These are phyloP conservation scores for Parascedosporium putredinis DNA, from an alignment of 2,329 filamentous ascomycete genomes.

Conservation along the genomic window DNA sequence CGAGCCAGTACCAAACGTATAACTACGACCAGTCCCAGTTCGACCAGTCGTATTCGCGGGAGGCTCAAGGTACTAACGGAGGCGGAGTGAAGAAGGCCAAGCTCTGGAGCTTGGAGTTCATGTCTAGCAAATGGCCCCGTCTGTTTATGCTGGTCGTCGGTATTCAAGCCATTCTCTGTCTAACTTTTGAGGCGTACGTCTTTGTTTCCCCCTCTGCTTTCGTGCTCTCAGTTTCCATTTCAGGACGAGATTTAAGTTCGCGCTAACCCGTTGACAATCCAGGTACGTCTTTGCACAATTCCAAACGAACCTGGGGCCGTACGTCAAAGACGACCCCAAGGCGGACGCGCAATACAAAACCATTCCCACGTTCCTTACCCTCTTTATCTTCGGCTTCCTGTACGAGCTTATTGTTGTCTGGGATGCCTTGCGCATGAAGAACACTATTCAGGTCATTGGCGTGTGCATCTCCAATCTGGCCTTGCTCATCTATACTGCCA, in stretches of 20 bases:
- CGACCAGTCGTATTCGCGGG: slow-evolving; percentile 12
- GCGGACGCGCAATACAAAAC: slow-evolving; percentile 45
- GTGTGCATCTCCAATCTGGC: slow-evolving; percentile 87
- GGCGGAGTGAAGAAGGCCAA: slow-evolving; percentile 20
- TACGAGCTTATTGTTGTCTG: slow-evolving; percentile 86
- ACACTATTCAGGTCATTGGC: slow-evolving; percentile 97
- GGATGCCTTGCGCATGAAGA: slow-evolving; percentile 88
- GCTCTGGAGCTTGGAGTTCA: slow-evolving; percentile 49
- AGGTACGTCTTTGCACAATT: slow-evolving; percentile 89
- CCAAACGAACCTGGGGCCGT: slow-evolving; percentile 47
- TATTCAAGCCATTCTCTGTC: slow-evolving; percentile 67
- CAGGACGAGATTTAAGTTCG: background rate
- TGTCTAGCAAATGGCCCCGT: slow-evolving; percentile 82
- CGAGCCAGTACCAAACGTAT: slow-evolving; percentile 9
- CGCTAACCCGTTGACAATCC: slow-evolving; percentile 8
- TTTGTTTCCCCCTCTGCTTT: background rate
- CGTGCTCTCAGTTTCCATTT: background rate
- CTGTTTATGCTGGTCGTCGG: slow-evolving; percentile 66
- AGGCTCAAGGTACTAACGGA: slow-evolving; percentile 21
- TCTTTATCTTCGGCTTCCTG: slow-evolving; percentile 95
- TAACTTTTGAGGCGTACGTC: slow-evolving; percentile 78
- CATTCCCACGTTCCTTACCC: slow-evolving; percentile 88
- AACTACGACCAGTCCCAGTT: slow-evolving; percentile 23
- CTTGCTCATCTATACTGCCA: slow-evolving; percentile 82
- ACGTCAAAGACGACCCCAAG: slow-evolving; percentile 21